Base-by-base conservation (phyloP, 139 green algal species). In the Chlamydomonas sphaeroides region DNA sequence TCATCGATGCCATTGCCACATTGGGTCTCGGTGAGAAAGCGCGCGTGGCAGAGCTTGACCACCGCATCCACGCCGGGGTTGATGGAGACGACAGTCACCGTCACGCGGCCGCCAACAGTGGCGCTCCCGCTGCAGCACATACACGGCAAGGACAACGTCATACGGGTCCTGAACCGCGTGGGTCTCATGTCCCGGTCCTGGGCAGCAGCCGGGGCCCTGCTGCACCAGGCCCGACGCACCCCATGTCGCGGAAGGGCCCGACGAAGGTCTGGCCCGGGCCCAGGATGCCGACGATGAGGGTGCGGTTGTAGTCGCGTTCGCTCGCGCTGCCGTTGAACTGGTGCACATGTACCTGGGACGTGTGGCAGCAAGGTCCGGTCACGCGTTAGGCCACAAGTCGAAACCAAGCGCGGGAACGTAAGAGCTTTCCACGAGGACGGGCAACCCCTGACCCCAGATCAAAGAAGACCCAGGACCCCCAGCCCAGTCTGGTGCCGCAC, bases 251-350 rank as follows among this genome's bases (percentile, higher is more conserved):
- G 30, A 71, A 70, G 28, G 41, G 41, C 26, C 74, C 48, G 15
- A 26, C 70, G 41, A 49, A 80, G 28, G 30, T 14, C 14, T 42
- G 38, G n/a, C 42, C 30, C 18, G 0, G 11, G 41, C 38, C 30
- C 15, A 80, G 57, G 10, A 35, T 23, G 5, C 39, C 59, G 4
- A 80, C n/a, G 35, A 80, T 39, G 30, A 63, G 26, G 11, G 74
- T 71, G 30, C 74, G 74, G 74, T 80, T 80, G 39, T 61, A 80
- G 59, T 80, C 74, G 30, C 74, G 74, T 6, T 41, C 61, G 18
- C 10, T 39, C 7, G 28, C 6, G 1, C 62, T 83, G n/a, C 76
- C 76, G 76, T 84, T 84, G 77, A 76, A 84, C 1, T 33, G 1
- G 65, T 84, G 77, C 0, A 84, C 32, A 15, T 66, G 72, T 1